Percentiles rank a stretch among this genome's conserved stretches.
These are phyloP conservation scores for Fusarium anthophilum DNA, from an alignment of 2,329 filamentous ascomycete genomes.

Conservation along the genomic window DNA sequence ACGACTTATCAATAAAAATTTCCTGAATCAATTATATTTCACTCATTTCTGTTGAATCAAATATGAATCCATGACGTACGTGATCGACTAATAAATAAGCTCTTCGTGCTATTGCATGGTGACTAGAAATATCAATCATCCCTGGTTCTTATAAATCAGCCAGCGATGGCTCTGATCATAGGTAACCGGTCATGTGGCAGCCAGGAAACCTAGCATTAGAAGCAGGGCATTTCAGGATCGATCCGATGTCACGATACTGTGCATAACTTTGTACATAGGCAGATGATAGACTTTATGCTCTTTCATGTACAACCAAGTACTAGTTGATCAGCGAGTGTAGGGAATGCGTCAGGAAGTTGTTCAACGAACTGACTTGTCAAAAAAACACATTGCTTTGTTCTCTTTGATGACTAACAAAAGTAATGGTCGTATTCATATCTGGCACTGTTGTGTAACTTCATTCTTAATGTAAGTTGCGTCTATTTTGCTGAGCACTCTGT, in stretches of 20 bases:
- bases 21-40: background rate
- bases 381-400: background rate
- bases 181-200: background rate
- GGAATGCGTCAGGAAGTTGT: background rate
- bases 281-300: background rate
- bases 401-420: background rate
- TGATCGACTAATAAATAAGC: too few relatives aligned
- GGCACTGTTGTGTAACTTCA: too few relatives aligned
- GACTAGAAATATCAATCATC: background rate
- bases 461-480: too few relatives aligned
- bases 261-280: too few relatives aligned
- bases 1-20: constrained; percentile 1
- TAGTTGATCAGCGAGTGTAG: background rate
- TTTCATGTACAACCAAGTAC: background rate
- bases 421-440: background rate
- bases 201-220: background rate
- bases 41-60: background rate
- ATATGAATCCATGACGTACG: background rate
- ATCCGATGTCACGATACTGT: background rate
- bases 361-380: background rate
- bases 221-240: too few relatives aligned
- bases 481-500: background rate
- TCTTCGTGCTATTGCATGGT: background rate
- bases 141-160: background rate
- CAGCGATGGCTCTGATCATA: background rate